Evolutionary conservation across 495 filamentous ascomycete genomes (phyloP).

Genomic region (Hypoxylon perforatum): DNA sequence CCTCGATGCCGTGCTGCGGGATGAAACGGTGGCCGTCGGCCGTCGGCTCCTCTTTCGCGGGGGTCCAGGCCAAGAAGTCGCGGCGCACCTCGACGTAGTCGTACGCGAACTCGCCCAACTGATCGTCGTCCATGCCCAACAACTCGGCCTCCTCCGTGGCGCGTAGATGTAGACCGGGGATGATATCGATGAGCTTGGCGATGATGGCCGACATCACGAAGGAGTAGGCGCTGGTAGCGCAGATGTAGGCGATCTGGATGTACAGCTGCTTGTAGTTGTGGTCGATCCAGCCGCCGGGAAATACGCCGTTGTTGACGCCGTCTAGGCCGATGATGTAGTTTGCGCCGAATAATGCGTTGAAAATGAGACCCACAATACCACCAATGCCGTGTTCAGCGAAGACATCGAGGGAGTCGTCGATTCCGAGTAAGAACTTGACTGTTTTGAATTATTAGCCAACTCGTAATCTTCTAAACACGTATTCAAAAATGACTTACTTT

Average conservation of each 20-base stretch:
- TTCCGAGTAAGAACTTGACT: conserved; percentile 95
- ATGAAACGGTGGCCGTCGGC: conserved; percentile 72
- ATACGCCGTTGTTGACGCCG: conserved; percentile 83
- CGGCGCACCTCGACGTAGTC: conserved; percentile 98
- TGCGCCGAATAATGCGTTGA: conserved; percentile 92
- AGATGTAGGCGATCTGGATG: conserved; percentile 90
- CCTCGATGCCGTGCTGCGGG: conserved; percentile 83
- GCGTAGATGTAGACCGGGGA: conserved; percentile 90
- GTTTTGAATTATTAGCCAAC: conserved; percentile 43
- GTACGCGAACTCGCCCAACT: conserved; percentile 98
- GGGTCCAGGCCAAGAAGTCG: conserved; percentile 98
- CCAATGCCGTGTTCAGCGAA: conserved; percentile 98
- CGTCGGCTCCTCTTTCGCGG: conserved; percentile 77
- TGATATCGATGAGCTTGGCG: conserved; percentile 83
- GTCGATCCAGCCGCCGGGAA: conserved; percentile 83
- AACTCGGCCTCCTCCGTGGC: conserved; percentile 97
- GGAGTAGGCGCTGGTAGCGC: conserved; percentile 77
- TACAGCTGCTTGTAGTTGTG: conserved; percentile 91
- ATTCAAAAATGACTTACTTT: conserved; percentile 54
- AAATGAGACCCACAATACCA: conserved; percentile 90
- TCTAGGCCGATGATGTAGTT: conserved; percentile 92
- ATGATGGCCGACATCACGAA: conserved; percentile 88
- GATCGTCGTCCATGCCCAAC: conserved; percentile 98
- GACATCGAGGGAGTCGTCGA: conserved; percentile 97
- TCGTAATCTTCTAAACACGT: conserved; percentile 23